Percentiles rank a stretch among this genome's conserved stretches.
Evolutionary conservation across 1,284 basidiomycete species (phyloP).

Genomic region (Fistulinella cinereoalba): DNA sequence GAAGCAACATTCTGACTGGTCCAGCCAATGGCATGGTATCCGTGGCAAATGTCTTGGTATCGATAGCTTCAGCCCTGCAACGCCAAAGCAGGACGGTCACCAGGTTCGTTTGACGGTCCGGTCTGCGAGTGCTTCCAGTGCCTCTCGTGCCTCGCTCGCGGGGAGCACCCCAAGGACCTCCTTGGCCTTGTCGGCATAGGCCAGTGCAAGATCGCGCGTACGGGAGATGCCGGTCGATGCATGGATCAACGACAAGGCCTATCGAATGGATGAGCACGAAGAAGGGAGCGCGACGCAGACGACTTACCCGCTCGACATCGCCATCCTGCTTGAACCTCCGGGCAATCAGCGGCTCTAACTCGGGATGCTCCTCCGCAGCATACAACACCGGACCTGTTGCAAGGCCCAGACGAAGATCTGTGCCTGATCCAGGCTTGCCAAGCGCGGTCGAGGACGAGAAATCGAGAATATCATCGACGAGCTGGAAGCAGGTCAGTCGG

Average conservation of each 20-base stretch:
- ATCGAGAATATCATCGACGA: slow-evolving; percentile 91
- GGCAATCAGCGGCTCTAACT: slow-evolving; percentile 78
- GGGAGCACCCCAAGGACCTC: slow-evolving; percentile 74
- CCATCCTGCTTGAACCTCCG: slow-evolving; percentile 82
- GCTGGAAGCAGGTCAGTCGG: slow-evolving; percentile 45
- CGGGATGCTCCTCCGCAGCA: slow-evolving; percentile 88
- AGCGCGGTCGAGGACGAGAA: slow-evolving; percentile 68
- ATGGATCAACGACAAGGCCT: slow-evolving; percentile 77
- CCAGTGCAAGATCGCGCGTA: slow-evolving; percentile 73
- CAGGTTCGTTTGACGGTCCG: slow-evolving; percentile 46
- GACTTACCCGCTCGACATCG: slow-evolving; percentile 77
- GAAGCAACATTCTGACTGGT: not conserved
- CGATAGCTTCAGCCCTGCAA: not conserved
- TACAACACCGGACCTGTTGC: slow-evolving; percentile 94
- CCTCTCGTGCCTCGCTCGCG: slow-evolving; percentile 76
- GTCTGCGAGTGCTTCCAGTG: slow-evolving; percentile 66
- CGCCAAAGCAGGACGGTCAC: no score
- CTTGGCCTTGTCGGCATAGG: slow-evolving; percentile 78
- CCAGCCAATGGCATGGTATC: slow-evolving; percentile 11
- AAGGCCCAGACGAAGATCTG: slow-evolving; percentile 84
- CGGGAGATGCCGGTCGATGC: slow-evolving; percentile 76
- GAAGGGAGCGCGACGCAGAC: not conserved
- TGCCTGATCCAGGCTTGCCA: slow-evolving; percentile 80
- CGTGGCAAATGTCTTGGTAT: not conserved
- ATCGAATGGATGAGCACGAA: slow-evolving; percentile 2